A percentile compares a stretch with the other conserved stretches of the same genome.
phyloP scores from a whole-genome alignment of 306 rosid species.

The Lotus japonicus region DNA sequence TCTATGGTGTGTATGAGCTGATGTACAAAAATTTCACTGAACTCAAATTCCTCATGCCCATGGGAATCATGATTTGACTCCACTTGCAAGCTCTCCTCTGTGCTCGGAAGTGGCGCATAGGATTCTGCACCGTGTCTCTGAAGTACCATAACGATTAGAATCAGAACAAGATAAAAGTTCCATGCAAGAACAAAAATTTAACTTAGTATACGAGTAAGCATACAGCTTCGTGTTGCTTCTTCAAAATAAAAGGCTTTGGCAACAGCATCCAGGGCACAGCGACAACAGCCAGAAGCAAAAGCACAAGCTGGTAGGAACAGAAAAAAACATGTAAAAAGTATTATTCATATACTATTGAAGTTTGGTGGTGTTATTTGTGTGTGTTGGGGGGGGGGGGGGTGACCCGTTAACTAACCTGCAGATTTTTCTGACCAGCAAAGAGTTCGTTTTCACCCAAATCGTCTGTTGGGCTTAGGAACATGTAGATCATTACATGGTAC shows the following conservation, averaged over 20 bases:
- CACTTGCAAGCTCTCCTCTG: constrained; percentile 77
- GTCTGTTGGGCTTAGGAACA: constrained; percentile 90
- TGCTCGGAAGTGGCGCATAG: constrained; percentile 52
- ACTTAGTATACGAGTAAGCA: constrained; percentile 13
- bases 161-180: background rate
- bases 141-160: constrained; percentile 32
- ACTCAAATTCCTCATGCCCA: constrained; percentile 85
- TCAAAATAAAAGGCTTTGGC: constrained; percentile 94
- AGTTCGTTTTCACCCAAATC: constrained; percentile 95
- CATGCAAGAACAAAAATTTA: background rate
- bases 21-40: constrained; percentile 86
- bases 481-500: constrained; percentile 93
- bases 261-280: constrained; percentile 99
- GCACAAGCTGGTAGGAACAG: constrained; percentile 50
- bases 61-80: constrained; percentile 66
- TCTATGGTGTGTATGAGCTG: constrained; percentile 94
- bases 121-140: constrained; percentile 82
- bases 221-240: constrained; percentile 83
- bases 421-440: constrained; percentile 73
- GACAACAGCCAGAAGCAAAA: constrained; percentile 69
- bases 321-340: background rate
- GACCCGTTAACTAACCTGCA: constrained; percentile 50
- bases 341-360: background rate
- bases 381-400: background rate
- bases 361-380: no score